Percentiles rank a stretch among this genome's conserved stretches.
These are phyloP conservation scores for Nicotiana knightiana DNA, from an alignment of 257 asterid genomes.

Conservation along the genomic window DNA sequence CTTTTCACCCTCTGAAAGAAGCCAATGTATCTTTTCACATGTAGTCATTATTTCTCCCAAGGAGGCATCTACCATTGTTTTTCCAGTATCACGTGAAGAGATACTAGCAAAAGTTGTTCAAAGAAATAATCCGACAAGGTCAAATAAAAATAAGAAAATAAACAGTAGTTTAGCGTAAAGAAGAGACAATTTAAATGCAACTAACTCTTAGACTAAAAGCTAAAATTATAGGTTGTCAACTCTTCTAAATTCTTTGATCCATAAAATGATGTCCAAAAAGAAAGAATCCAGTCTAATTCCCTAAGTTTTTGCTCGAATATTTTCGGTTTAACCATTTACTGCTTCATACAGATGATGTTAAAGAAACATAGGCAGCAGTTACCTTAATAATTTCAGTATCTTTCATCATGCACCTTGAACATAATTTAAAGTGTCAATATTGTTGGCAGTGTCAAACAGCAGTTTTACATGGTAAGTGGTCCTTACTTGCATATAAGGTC, in stretches of 20 bases:
- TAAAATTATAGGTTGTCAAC: background rate
- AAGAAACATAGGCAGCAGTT: background rate
- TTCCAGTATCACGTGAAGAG: slow-evolving; percentile 97
- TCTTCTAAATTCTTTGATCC: background rate
- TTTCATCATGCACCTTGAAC: background rate
- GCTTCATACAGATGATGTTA: background rate
- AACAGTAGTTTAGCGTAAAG: background rate
- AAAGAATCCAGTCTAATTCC: background rate
- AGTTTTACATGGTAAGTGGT: background rate
- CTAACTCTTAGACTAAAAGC: background rate
- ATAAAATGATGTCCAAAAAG: background rate
- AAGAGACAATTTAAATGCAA: background rate
- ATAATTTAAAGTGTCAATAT: background rate
- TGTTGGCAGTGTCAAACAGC: background rate
- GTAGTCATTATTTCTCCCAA: slow-evolving; percentile 99
- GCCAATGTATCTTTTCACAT: slow-evolving; percentile 97
- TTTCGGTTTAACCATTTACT: background rate
- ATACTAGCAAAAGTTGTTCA: slow-evolving; percentile 40
- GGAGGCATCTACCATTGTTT: slow-evolving; percentile 99
- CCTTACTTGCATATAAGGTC: slow-evolving; percentile 97
- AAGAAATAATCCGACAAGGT: background rate
- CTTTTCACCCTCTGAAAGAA: slow-evolving; percentile 93
- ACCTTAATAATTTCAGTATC: background rate
- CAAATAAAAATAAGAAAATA: slow-evolving; percentile 1
- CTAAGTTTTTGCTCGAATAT: background rate